phyloP scores from a whole-genome alignment of 1,284 basidiomycete species.

The Ceratobasidium sp. region DNA sequence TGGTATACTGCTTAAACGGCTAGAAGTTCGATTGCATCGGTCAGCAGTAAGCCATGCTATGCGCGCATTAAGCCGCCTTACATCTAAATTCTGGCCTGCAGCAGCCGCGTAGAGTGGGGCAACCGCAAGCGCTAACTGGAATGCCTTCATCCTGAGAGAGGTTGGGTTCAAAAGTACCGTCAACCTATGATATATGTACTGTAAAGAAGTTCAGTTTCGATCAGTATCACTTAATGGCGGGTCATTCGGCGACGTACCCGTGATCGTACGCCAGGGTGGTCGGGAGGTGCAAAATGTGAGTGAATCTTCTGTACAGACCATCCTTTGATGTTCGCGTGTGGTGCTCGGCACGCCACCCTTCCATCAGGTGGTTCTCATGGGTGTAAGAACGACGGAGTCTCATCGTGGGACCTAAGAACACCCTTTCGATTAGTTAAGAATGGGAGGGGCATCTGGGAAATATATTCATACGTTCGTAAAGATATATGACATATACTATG shows the following conservation, averaged over 20 bases:
- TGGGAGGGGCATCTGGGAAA: no score
- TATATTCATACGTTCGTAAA: no score
- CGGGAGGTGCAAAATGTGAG: background rate
- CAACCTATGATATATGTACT: background rate
- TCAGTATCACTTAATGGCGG: background rate
- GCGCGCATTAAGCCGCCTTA: background rate
- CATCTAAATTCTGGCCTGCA: background rate
- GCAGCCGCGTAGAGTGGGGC: background rate
- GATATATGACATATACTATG: no score
- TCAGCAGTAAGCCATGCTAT: background rate
- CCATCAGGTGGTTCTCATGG: background rate
- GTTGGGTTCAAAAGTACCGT: background rate
- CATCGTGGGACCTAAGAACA: no score
- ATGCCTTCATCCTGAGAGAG: background rate
- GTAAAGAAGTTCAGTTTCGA: background rate
- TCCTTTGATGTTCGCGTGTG: background rate
- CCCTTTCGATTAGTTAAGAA: no score
- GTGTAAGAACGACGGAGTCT: background rate
- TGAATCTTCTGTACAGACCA: background rate
- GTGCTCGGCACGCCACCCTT: background rate
- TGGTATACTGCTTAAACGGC: constrained; percentile 33
- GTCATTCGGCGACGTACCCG: constrained; percentile 2
- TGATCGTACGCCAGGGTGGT: background rate
- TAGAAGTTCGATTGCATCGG: background rate
- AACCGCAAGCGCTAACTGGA: background rate